Base-by-base conservation (phyloP, 2,329 filamentous ascomycete genomes). In the Didymella lethalis region DNA sequence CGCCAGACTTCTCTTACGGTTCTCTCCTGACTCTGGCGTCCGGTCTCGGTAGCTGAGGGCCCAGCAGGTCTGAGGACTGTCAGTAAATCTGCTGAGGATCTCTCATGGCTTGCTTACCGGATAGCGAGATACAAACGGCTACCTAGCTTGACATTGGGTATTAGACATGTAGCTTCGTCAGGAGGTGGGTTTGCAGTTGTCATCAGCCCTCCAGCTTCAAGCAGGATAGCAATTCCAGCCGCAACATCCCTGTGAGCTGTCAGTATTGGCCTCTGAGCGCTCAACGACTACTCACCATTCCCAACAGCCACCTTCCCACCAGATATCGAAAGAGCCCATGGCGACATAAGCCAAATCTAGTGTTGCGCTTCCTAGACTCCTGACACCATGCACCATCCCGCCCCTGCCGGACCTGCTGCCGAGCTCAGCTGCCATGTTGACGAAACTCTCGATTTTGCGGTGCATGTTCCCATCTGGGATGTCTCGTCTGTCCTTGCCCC, bases 231-330 rank as follows among this genome's bases (percentile, higher is more conserved):
- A 58, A 92, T 87, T 2, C 90, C 90, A 12, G 90, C 90, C 1
- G 90, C 89, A 3, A 92, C 90, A 65, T 93, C 90, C 89, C 84
- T 84, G 18, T 58, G 6, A 14, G 67, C 72, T n/a, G 36, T 64
- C 32, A 62, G 47, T 32, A 55, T 20, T 1, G 29, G 5, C 16
- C 5, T 20, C 11, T 28, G 36, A 11, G 2, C 47, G 4, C 10
- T 41, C 26, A 7, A 7, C 7, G 2, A 18, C n/a, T 14, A 48
- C 57, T 25, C 67, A 88, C 87, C 90, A 93, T 76, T 92, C 90
- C 90, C 90, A 92, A 69, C 89, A 92, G 0, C 90, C 90, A 3
- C 89, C 90, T 72, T 93, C 90, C 90, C 90, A 93, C 90, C 90
- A 92, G 11, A 92, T 91, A 75, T 93, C 90, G 64, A 92, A 88